phyloP scores from a whole-genome alignment of 805 yeast genomes.

The Candida verbasci region DNA sequence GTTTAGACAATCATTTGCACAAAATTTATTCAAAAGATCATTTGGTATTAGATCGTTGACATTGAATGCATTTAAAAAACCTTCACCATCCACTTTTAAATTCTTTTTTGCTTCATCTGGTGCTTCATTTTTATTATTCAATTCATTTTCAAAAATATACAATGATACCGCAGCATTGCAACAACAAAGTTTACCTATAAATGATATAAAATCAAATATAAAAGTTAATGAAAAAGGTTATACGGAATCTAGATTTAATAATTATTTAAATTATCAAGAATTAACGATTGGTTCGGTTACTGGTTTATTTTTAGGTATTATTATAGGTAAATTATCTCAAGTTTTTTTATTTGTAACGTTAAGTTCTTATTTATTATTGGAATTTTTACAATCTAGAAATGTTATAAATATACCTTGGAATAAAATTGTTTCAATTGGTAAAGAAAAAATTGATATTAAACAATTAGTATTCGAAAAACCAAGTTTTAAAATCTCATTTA shows the following conservation, averaged over 20 bases:
- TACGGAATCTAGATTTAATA: slow-evolving; percentile 27
- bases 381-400: slow-evolving; percentile 55
- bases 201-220: slow-evolving; percentile 2
- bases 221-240: slow-evolving; percentile 3
- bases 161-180: slow-evolving; percentile 6
- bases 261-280: slow-evolving; percentile 54
- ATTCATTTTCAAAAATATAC: slow-evolving; percentile 1
- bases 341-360: slow-evolving; percentile 48
- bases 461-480: slow-evolving; percentile 54
- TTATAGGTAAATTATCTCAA: slow-evolving; percentile 57
- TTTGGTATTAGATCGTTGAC: background rate
- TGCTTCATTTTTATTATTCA: slow-evolving; percentile 3
- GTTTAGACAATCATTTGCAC: background rate
- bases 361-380: slow-evolving; percentile 40
- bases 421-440: slow-evolving; percentile 28
- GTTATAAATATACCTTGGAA: slow-evolving; percentile 46
- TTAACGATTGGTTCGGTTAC: slow-evolving; percentile 60
- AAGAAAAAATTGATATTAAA: slow-evolving; percentile 39
- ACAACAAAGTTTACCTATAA: slow-evolving; percentile 1
- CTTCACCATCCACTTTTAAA: slow-evolving; percentile 3
- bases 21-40: slow-evolving; percentile 1
- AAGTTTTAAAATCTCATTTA: slow-evolving; percentile 56
- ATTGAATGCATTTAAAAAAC: background rate
- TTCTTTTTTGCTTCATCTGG: slow-evolving; percentile 8
- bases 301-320: slow-evolving; percentile 55